Evolutionary conservation across 805 yeast species (phyloP).

Genomic region (Lipomyces oligophaga): DNA sequence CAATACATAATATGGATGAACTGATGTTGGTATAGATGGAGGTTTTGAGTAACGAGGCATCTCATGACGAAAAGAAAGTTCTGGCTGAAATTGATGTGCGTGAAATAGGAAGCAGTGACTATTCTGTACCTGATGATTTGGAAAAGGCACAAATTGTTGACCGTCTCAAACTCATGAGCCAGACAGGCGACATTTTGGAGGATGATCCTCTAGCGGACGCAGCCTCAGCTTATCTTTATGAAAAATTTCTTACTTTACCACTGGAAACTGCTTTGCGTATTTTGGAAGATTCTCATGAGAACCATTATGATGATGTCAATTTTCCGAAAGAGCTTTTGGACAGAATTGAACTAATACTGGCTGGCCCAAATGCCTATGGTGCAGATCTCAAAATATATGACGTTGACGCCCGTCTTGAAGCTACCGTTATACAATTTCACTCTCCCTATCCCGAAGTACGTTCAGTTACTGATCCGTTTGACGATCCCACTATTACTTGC

Average conservation of each 20-base stretch:
- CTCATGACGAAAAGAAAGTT: conserved; percentile 5
- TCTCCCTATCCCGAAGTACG: conserved; percentile 62
- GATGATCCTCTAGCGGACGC: conserved; percentile 18
- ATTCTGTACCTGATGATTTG: too few species aligned
- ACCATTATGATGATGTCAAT: conserved; percentile 50
- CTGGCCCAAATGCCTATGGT: conserved; percentile 17
- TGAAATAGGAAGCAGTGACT: too few species aligned
- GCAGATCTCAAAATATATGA: conserved; percentile 9
- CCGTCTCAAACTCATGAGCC: conserved; percentile 18
- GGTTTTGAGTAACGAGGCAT: too few species aligned
- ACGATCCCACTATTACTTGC: conserved; percentile 46
- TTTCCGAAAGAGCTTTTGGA: conserved; percentile 36
- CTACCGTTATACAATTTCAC: conserved; percentile 42
- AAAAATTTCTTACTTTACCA: conserved; percentile 8
- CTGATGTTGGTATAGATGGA: too few species aligned
- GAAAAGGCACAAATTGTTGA: too few species aligned
- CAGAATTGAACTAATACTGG: conserved; percentile 11
- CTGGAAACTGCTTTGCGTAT: conserved; percentile 42
- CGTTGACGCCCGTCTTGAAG: conserved; percentile 42
- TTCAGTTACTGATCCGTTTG: conserved; percentile 60
- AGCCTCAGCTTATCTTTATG: conserved; percentile 11
- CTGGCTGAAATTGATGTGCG: not conserved
- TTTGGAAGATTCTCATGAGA: conserved; percentile 40
- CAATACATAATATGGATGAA: too few species aligned
- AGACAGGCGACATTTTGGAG: conserved; percentile 12